Evolutionary conservation across 78 protist genomes (phyloP).

Genomic region (Blattamonas nauphoetae): DNA sequence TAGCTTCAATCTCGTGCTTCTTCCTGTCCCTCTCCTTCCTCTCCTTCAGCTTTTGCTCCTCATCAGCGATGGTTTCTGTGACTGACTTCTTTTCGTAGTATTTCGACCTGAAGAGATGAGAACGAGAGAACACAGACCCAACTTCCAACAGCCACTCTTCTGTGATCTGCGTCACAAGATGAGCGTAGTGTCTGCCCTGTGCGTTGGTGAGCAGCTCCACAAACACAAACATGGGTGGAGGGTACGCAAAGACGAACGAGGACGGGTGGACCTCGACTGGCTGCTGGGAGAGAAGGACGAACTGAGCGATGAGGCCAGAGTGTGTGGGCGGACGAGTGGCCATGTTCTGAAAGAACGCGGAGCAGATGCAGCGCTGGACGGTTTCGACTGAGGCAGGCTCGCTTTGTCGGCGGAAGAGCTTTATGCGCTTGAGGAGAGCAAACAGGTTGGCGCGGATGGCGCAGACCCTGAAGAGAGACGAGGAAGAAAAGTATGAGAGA

Average conservation of each 20-base stretch:
- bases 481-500: background rate
- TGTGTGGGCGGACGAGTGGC: background rate
- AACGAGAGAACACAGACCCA: too few relatives aligned
- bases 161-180: background rate
- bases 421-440: background rate
- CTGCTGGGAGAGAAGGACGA: too few relatives aligned
- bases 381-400: background rate
- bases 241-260: background rate
- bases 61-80: too few relatives aligned
- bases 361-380: background rate
- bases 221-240: background rate
- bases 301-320: background rate
- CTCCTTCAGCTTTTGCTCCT: too few relatives aligned
- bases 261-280: background rate
- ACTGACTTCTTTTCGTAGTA: too few relatives aligned
- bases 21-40: too few relatives aligned
- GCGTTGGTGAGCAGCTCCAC: background rate
- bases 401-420: background rate
- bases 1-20: too few relatives aligned
- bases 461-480: background rate
- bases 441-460: background rate
- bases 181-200: background rate
- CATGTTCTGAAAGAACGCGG: background rate
- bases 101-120: too few relatives aligned
- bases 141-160: background rate